Percentiles rank a stretch among this genome's conserved stretches.
Evolutionary conservation across 441 rosid species (phyloP).

Genomic region (Eutrema salsugineum): DNA sequence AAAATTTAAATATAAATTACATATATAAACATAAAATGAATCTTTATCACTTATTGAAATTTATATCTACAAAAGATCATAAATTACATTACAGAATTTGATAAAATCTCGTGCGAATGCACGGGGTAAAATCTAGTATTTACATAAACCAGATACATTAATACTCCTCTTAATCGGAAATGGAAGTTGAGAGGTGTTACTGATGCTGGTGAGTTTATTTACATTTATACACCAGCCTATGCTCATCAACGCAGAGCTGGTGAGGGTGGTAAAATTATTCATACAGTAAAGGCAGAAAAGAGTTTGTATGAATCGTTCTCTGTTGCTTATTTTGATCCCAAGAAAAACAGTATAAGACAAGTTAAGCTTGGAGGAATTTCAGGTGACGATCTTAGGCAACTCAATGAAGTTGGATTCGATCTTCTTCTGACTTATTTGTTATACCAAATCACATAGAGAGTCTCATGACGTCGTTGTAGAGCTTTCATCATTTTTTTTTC

Average conservation of each 20-base stretch:
- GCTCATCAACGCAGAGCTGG: too few relatives aligned
- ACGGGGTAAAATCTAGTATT: too few relatives aligned
- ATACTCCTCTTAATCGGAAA: too few relatives aligned
- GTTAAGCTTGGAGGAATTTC: background rate
- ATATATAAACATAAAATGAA: too few relatives aligned
- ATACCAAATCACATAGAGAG: conserved; percentile 16
- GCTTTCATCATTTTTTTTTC: background rate
- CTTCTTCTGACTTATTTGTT: background rate
- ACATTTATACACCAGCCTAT: background rate
- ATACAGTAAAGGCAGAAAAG: too few relatives aligned
- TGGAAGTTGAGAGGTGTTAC: conserved; percentile 2
- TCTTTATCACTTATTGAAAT: too few relatives aligned
- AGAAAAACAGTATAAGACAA: background rate
- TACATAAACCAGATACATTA: too few relatives aligned
- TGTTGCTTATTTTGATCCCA: background rate
- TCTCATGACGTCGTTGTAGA: background rate
- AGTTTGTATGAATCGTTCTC: background rate
- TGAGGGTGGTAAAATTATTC: too few relatives aligned
- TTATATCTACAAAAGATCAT: too few relatives aligned
- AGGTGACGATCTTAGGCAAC: background rate
- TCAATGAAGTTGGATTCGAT: background rate
- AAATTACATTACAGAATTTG: too few relatives aligned
- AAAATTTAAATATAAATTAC: too few relatives aligned
- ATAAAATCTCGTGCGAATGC: too few relatives aligned
- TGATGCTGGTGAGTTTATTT: background rate